Evolutionary conservation across 208 protist species (phyloP).

Genomic region (Trypanosoma melophagium): DNA sequence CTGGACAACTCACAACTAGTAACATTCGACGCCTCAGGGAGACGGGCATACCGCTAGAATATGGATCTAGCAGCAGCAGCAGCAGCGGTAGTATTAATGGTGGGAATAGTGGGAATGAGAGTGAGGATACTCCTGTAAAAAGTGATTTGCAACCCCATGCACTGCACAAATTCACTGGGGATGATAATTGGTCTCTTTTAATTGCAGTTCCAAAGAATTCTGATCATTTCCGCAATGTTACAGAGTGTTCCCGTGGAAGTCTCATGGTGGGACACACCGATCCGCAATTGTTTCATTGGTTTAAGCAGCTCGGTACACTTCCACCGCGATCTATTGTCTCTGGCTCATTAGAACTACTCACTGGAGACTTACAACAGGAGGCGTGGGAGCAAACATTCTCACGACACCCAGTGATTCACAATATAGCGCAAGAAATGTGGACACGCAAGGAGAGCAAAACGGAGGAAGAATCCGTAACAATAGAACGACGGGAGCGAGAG

Average conservation of each 20-base stretch:
- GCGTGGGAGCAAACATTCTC: slow-evolving; percentile 70
- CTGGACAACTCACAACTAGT: slow-evolving; percentile 83
- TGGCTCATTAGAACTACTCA: slow-evolving; percentile 67
- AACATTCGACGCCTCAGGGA: slow-evolving; percentile 66
- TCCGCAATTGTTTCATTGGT: slow-evolving; percentile 89
- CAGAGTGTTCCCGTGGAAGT: slow-evolving; percentile 58
- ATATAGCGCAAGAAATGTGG: slow-evolving; percentile 85
- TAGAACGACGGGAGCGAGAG: slow-evolving; percentile 66
- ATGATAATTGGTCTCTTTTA: slow-evolving; percentile 66
- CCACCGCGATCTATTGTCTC: slow-evolving; percentile 75
- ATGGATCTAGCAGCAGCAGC: slow-evolving; percentile 19
- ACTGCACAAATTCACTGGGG: slow-evolving; percentile 69
- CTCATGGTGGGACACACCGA: slow-evolving; percentile 89
- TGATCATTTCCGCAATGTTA: slow-evolving; percentile 71
- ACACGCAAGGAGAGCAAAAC: slow-evolving; percentile 70
- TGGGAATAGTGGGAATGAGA: slow-evolving; percentile 4
- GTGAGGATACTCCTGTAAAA: slow-evolving; percentile 45
- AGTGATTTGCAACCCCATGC: slow-evolving; percentile 86
- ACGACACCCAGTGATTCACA: slow-evolving; percentile 79
- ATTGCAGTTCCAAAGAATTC: slow-evolving; percentile 77
- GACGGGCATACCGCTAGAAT: slow-evolving; percentile 46
- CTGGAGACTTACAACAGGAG: slow-evolving; percentile 72
- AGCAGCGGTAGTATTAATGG: slow-evolving; percentile 2
- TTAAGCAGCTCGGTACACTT: slow-evolving; percentile 81
- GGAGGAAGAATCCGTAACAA: slow-evolving; percentile 61